These are phyloP conservation scores for Lentinula guzmanii DNA, from an alignment of 768 basidiomycete species.

Conservation along the genomic window DNA sequence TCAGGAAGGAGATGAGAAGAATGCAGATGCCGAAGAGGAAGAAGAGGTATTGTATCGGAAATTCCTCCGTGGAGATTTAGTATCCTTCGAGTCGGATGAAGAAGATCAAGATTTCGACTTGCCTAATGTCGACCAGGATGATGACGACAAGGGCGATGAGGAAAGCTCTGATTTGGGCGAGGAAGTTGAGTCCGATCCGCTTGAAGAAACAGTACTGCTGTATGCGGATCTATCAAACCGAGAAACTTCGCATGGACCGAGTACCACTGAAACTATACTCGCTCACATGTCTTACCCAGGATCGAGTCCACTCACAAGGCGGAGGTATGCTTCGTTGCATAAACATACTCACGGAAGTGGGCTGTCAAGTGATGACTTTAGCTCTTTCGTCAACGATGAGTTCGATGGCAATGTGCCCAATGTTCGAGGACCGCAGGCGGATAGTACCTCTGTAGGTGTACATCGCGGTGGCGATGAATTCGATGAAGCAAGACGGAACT, in stretches of 20 bases:
- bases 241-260: conserved; percentile 21
- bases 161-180: background rate
- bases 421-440: background rate
- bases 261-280: conserved; percentile 38
- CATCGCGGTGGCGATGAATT: background rate
- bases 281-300: conserved; percentile 45
- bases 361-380: background rate
- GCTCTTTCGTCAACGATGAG: background rate
- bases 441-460: background rate
- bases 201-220: conserved; percentile 39
- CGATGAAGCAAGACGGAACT: conserved; percentile 27
- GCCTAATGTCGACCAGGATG: conserved; percentile 14
- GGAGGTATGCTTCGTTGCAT: conserved; percentile 35
- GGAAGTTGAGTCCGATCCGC: conserved; percentile 21
- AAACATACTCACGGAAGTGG: conserved; percentile 4
- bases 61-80: conserved; percentile 56
- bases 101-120: conserved; percentile 20
- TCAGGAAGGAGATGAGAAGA: background rate
- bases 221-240: conserved; percentile 44
- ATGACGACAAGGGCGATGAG: conserved; percentile 15
- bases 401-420: background rate
- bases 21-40: conserved; percentile 14
- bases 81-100: conserved; percentile 33
- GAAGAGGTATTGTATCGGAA: conserved; percentile 39
- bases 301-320: conserved; percentile 43